These are phyloP conservation scores for Penicillium sp. DNA, from an alignment of 2,329 filamentous ascomycete species.

Conservation along the genomic window DNA sequence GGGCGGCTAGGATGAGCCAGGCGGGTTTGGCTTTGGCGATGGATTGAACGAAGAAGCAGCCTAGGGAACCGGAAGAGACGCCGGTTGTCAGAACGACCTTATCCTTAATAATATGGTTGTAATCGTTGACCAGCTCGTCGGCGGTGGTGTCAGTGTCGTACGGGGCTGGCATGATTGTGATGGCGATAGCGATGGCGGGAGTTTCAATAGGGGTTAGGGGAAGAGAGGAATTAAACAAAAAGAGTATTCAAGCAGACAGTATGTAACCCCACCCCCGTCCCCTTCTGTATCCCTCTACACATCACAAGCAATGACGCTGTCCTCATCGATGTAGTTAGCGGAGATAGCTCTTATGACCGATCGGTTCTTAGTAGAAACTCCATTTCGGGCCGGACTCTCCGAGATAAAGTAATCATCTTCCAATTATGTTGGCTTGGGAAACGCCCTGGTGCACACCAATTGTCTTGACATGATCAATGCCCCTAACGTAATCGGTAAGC, in stretches of 20 bases:
- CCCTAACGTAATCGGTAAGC: too few species aligned
- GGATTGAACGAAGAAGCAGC: conserved; percentile 35
- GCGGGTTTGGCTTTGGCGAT: conserved; percentile 37
- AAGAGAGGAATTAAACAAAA: neutral
- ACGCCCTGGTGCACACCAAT: neutral
- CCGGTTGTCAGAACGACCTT: conserved; percentile 46
- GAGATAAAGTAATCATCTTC: neutral
- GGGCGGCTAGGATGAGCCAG: conserved; percentile 43
- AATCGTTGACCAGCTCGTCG: conserved; percentile 22
- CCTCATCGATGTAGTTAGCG: neutral
- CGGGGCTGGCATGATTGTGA: conserved; percentile 7
- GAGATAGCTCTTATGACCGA: neutral
- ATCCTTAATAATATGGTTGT: conserved; percentile 21
- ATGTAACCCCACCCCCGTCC: too few species aligned
- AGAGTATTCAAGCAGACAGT: neutral
- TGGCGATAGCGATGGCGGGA: neutral
- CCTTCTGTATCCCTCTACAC: too few species aligned
- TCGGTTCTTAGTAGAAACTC: neutral
- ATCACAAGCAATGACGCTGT: neutral
- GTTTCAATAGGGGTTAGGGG: neutral
- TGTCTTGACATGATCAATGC: neutral
- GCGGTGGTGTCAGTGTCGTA: conserved; percentile 20
- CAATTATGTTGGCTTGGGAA: neutral
- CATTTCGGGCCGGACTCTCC: neutral
- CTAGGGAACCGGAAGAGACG: conserved; percentile 40